Conservation (phyloP, 2,329 filamentous ascomycete species). For the Intubia oerlemansii region DNA sequence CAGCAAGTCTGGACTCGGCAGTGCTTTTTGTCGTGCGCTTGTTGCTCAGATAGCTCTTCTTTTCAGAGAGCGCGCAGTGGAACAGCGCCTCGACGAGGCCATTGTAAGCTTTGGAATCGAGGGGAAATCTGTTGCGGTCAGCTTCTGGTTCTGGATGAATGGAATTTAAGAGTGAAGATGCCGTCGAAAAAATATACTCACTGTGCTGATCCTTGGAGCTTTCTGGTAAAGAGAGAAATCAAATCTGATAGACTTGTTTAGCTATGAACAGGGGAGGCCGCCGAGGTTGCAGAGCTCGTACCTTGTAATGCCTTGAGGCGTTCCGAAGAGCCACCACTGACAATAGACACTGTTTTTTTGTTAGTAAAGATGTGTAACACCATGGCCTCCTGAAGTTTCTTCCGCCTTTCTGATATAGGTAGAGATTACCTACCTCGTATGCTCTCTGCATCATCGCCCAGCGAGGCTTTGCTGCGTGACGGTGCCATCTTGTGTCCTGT, state of each 20-base stretch:
- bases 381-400: too few species aligned
- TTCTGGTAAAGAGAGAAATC: slow-evolving; percentile 8
- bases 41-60: slow-evolving; percentile 35
- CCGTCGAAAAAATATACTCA: slow-evolving; percentile 1
- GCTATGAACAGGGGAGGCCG: slow-evolving; percentile 1
- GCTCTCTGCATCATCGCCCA: slow-evolving; percentile 7
- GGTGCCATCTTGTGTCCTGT: slow-evolving; percentile 5
- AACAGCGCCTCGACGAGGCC: slow-evolving; percentile 68
- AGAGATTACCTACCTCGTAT: slow-evolving; percentile 6
- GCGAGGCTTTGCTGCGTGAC: slow-evolving; percentile 3
- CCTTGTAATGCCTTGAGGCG: slow-evolving; percentile 8
- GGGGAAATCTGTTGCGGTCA: slow-evolving; percentile 9
- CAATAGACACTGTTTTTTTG: slow-evolving; percentile 6
- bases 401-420: background rate
- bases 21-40: slow-evolving; percentile 23
- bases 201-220: slow-evolving; percentile 8
- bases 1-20: slow-evolving; percentile 36
- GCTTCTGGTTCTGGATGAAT: too few species aligned
- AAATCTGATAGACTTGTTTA: slow-evolving; percentile 5
- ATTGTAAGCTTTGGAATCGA: slow-evolving; percentile 64
- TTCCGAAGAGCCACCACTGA: slow-evolving; percentile 6
- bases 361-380: too few species aligned
- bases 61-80: slow-evolving; percentile 43
- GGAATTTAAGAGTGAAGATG: background rate
- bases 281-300: slow-evolving; percentile 1